Evolutionary conservation across 1,139 yeast species (phyloP).

Genomic region (Groenewaldozyma sp.): DNA sequence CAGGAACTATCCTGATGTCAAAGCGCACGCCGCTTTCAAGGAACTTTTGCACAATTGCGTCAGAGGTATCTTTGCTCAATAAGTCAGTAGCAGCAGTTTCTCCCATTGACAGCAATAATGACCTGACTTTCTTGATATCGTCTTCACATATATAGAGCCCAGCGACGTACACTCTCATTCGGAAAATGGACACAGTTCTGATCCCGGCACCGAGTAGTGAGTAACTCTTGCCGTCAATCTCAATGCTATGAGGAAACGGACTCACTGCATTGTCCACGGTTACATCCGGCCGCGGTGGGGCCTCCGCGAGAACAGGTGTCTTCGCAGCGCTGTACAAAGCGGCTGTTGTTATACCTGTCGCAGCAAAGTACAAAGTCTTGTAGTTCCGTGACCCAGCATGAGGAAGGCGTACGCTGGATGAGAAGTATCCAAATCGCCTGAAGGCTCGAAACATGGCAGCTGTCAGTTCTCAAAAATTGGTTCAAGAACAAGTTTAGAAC

Average conservation of each 20-base stretch:
- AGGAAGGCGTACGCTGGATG: no score
- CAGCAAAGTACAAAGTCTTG: background rate
- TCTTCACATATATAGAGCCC: slow-evolving; percentile 65
- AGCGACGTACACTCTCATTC: slow-evolving; percentile 78
- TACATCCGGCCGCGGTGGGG: no score
- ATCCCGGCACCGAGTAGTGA: slow-evolving; percentile 69
- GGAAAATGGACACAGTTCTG: slow-evolving; percentile 70
- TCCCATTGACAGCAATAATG: slow-evolving; percentile 30
- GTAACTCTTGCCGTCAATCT: slow-evolving; percentile 28
- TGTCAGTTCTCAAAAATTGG: no score
- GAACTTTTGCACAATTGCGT: slow-evolving; percentile 44
- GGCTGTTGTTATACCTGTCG: background rate
- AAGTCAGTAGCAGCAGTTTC: slow-evolving; percentile 35
- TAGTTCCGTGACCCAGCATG: no score
- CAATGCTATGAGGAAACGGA: slow-evolving; percentile 25
- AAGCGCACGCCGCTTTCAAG: slow-evolving; percentile 54
- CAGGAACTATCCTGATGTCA: slow-evolving; percentile 71
- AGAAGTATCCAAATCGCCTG: no score
- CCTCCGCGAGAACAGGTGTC: background rate
- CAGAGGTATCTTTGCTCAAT: slow-evolving; percentile 47
- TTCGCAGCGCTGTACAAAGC: background rate
- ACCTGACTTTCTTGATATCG: slow-evolving; percentile 42
- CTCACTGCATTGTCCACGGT: slow-evolving; percentile 11
- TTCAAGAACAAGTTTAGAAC: no score
- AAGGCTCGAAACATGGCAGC: no score